Evolutionary conservation across 768 basidiomycete genomes (phyloP), one percentile per base, ranked within the genome.

Genomic region (Jaapia argillacea): DNA sequence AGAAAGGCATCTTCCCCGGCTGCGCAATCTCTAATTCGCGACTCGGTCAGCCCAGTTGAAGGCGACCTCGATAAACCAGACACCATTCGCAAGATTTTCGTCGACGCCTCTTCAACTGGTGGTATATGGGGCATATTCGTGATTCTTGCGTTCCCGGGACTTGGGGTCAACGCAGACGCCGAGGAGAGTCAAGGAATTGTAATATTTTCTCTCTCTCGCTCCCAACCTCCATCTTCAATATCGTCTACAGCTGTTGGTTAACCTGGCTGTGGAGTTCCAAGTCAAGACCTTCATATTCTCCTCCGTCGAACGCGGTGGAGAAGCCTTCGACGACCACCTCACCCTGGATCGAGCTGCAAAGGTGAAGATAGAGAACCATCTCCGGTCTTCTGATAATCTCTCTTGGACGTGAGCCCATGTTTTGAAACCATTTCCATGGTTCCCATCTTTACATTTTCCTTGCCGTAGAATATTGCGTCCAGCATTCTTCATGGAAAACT

Each of bases 41-140:
- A n/a, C n/a, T n/a, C n/a, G n/a, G n/a, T n/a, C n/a, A n/a, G n/a
- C n/a, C n/a, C n/a, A n/a, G n/a, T n/a, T n/a, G n/a, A n/a, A n/a
- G n/a, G n/a, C n/a, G n/a, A n/a, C n/a, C n/a, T n/a, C n/a, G n/a
- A n/a, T n/a, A n/a, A n/a, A n/a, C n/a, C n/a, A n/a, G n/a, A n/a
- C n/a, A n/a, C n/a, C n/a, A n/a, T n/a, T n/a, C n/a, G n/a, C n/a
- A n/a, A n/a, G n/a, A n/a, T n/a, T n/a, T n/a, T n/a, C n/a, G n/a
- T n/a, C n/a, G n/a, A n/a, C n/a, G n/a, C n/a, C n/a, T n/a, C n/a
- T n/a, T n/a, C n/a, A n/a, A n/a, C n/a, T n/a, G n/a, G n/a, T n/a
- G n/a, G n/a, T n/a, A n/a, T n/a, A 6, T 69, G 61, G 61, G 68
- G 66, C 7, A 67, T 69, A 3, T 68, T 62, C 43, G 58, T 61